Percentiles rank a stretch among this genome's conserved stretches.
These are phyloP conservation scores for Geoglossum cookeanum DNA, from an alignment of 2,329 filamentous ascomycete species.

Conservation along the genomic window DNA sequence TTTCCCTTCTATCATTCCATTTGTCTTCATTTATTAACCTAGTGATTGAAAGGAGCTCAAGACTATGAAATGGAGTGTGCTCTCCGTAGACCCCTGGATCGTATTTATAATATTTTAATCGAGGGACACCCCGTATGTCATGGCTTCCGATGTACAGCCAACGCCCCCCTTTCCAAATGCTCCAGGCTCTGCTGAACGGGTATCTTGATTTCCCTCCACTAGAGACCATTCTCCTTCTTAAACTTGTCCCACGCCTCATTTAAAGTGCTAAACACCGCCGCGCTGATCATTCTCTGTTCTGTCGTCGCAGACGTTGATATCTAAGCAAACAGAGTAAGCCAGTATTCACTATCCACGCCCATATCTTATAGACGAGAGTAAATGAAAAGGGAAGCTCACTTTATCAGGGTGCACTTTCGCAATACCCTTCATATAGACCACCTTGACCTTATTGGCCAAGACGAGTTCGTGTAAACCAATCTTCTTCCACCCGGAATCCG, in stretches of 20 bases:
- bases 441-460: constrained; percentile 86
- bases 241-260: constrained; percentile 55
- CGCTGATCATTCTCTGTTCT: constrained; percentile 47
- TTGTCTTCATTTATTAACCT: too few species aligned
- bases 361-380: background rate
- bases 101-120: too few species aligned
- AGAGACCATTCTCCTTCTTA: constrained; percentile 41
- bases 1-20: too few species aligned
- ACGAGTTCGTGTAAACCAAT: constrained; percentile 86
- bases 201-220: background rate
- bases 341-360: constrained; percentile 7
- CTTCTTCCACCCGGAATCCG: constrained; percentile 88
- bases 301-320: constrained; percentile 44
- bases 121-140: too few species aligned
- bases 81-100: too few species aligned
- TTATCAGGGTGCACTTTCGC: constrained; percentile 97
- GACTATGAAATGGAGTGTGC: too few species aligned
- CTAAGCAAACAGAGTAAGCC: constrained; percentile 17
- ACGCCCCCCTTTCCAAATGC: too few species aligned
- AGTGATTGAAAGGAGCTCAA: too few species aligned
- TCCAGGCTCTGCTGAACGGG: too few species aligned
- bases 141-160: too few species aligned
- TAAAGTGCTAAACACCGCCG: constrained; percentile 42
- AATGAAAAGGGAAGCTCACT: constrained; percentile 34
- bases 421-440: constrained; percentile 98